Evolutionary conservation across 2,329 filamentous ascomycete species (phyloP), one percentile per base, ranked within the genome.

Genomic region (Cladosporium cucumerinum): DNA sequence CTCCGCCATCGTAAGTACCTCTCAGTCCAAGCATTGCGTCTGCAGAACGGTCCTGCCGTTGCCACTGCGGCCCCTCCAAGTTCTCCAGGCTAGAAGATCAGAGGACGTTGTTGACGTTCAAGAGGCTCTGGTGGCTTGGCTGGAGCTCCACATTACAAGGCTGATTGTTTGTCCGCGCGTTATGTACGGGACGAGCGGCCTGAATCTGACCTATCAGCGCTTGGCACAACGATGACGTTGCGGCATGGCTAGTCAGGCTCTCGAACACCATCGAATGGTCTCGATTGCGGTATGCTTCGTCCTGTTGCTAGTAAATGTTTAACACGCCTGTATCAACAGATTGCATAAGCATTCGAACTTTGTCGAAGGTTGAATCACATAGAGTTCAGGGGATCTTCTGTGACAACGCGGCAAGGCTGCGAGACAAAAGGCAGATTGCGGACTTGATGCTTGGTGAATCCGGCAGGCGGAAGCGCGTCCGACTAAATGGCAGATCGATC

Each of bases 91-190:
- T 61, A 51, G 28, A 32, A 61, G 58, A 36, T 14, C 55, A 16
- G 16, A 39, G 21, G 58, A 49, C 16, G 58, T 52, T 52, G 58
- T 51, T 16, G 43, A 32, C 21, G 11, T 36, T 34, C 43, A 61
- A 61, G 58, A 52, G 43, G 43, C 28, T 62, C 60, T 26, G 60
- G 34, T 32, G 60, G 43, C 60, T 62, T 54, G 60, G 60, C 49
- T 43, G 11, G 8, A 25, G 49, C 23, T 55, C 60, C 60, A 55
- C 49, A 46, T 55, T 18, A 23, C 60, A 62, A 62, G 60, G 60
- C 60, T 62, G 60, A 62, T 43, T 39, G 60, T 43, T 54, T 49
- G 60, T 62, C 60, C 60, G 49, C 60, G 60, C 60, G 51, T 54
- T 57, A 39, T 36, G 51, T 28, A 57, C 54, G 54, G 54, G 54